phyloP scores from a whole-genome alignment of 371 early-diverging fungal species.

The Actinomortierella wolfii region DNA sequence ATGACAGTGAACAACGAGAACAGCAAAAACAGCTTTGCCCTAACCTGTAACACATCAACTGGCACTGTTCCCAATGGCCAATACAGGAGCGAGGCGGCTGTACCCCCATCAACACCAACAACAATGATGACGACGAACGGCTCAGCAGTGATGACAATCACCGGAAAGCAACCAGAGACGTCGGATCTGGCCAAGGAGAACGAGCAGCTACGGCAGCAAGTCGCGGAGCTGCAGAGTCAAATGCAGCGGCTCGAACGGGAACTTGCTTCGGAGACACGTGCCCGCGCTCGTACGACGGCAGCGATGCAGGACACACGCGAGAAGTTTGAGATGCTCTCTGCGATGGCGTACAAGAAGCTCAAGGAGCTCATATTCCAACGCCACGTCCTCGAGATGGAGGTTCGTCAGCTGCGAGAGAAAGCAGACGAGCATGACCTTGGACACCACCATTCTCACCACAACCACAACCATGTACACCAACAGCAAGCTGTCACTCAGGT shows the following conservation, averaged over 20 bases:
- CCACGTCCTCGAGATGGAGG: conserved; percentile 43
- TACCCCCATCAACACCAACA: no score
- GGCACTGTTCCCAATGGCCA: no score
- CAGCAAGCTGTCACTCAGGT: no score
- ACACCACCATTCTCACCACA: no score
- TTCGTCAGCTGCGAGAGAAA: conserved; percentile 22
- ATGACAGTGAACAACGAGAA: no score
- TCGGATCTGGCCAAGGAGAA: conserved; percentile 13
- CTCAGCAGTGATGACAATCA: no score
- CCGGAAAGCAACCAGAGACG: no score
- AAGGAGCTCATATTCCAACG: conserved; percentile 52
- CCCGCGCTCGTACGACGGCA: conserved; percentile 49
- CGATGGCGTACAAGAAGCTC: conserved; percentile 57
- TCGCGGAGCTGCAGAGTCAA: conserved; percentile 17
- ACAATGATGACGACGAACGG: no score
- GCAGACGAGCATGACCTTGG: neutral
- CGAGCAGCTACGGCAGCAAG: conserved; percentile 25
- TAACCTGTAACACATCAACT: no score
- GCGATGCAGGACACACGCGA: conserved; percentile 54
- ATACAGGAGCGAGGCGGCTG: no score
- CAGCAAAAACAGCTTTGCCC: no score
- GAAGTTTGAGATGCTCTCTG: conserved; percentile 57
- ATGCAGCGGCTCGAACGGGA: conserved; percentile 46
- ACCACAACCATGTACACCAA: no score
- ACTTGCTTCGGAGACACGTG: conserved; percentile 50